phyloP scores from a whole-genome alignment of 2,329 filamentous ascomycete genomes.

The Fragosphaeria purpurea region DNA sequence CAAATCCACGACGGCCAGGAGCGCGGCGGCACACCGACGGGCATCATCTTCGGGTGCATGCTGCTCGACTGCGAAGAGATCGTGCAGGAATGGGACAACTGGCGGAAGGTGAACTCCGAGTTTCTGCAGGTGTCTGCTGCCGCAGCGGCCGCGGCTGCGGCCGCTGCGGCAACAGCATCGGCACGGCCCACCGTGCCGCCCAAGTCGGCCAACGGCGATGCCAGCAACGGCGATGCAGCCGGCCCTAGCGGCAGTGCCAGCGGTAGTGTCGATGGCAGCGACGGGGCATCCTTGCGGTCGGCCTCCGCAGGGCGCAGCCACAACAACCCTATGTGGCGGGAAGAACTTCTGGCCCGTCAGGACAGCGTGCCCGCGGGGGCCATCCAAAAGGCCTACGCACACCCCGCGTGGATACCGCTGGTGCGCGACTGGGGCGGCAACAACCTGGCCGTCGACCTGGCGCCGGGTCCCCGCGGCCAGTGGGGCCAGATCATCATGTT shows the following conservation, averaged over 20 bases:
- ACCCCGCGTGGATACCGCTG: slow-evolving; percentile 90
- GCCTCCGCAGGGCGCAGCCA: slow-evolving; percentile 28
- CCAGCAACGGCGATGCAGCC: slow-evolving; percentile 43
- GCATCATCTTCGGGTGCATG: slow-evolving; percentile 90
- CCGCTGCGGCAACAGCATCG: slow-evolving; percentile 58
- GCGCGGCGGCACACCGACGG: slow-evolving; percentile 79
- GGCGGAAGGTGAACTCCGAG: slow-evolving; percentile 86
- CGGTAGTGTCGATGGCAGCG: slow-evolving; percentile 53
- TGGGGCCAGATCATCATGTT: slow-evolving; percentile 98
- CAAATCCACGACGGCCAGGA: slow-evolving; percentile 95
- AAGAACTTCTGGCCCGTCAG: slow-evolving; percentile 74
- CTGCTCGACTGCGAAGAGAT: slow-evolving; percentile 96
- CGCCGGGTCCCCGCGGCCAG: slow-evolving; percentile 76
- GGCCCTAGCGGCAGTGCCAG: slow-evolving; percentile 43
- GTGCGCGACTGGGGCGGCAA: slow-evolving; percentile 98
- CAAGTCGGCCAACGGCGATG: slow-evolving; percentile 35
- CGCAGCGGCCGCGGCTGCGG: slow-evolving; percentile 51
- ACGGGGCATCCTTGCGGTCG: slow-evolving; percentile 55
- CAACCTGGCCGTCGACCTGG: slow-evolving; percentile 87
- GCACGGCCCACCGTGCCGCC: not conserved
- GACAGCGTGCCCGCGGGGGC: slow-evolving; percentile 78
- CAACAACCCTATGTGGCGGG: slow-evolving; percentile 61
- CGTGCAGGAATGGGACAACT: slow-evolving; percentile 94
- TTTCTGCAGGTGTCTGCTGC: slow-evolving; percentile 57
- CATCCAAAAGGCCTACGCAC: slow-evolving; percentile 86